Percentiles rank a stretch among this genome's conserved stretches.
Conservation (phyloP, 345 rosid species). For the Geranium rotundifolium region DNA sequence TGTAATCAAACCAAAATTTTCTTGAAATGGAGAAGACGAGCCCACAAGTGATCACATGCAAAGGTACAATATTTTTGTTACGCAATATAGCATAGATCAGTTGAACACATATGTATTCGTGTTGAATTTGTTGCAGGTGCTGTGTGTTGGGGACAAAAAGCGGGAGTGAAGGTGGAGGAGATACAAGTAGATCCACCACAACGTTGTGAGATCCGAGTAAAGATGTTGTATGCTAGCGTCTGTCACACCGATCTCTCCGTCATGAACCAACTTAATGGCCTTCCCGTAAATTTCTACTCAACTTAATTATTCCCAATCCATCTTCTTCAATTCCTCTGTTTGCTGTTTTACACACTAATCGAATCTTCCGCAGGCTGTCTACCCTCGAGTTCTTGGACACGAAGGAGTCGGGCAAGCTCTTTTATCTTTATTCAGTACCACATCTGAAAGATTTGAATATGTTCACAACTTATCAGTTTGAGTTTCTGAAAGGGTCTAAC, state of each 20-base stretch:
- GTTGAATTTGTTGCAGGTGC: constrained; percentile 31
- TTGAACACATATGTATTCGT: no score
- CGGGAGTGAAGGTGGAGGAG: constrained; percentile 45
- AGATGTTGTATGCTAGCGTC: constrained; percentile 57
- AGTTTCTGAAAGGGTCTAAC: no score
- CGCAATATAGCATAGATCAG: no score
- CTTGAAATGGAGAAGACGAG: no score
- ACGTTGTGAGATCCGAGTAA: constrained; percentile 61
- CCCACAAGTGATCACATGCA: no score
- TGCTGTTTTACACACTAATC: neutral
- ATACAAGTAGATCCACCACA: constrained; percentile 62
- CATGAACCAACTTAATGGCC: constrained; percentile 20
- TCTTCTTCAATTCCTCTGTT: neutral
- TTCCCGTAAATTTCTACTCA: no score
- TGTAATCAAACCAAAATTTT: no score
- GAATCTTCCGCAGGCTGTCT: constrained; percentile 22
- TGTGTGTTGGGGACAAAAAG: constrained; percentile 37
- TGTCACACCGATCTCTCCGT: constrained; percentile 48
- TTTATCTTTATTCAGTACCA: neutral
- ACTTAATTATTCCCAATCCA: neutral
- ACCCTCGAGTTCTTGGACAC: constrained; percentile 64
- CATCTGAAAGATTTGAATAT: no score
- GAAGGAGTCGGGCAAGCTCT: constrained; percentile 58
- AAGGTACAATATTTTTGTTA: no score
- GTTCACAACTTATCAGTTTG: no score